Conservation (phyloP, 2,329 filamentous ascomycete genomes). For the Cadophora malorum region DNA sequence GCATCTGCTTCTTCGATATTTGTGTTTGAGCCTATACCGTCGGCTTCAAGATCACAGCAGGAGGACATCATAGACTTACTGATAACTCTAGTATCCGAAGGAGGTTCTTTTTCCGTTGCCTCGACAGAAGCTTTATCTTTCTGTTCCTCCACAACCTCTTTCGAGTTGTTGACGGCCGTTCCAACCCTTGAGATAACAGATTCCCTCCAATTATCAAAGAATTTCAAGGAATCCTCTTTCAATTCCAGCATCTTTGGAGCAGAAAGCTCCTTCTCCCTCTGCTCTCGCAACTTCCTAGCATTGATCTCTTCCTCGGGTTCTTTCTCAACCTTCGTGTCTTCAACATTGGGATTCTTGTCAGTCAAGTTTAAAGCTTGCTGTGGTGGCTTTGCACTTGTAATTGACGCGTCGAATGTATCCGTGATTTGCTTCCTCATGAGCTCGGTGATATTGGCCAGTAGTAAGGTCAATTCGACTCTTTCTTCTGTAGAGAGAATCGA, state of each 20-base stretch:
- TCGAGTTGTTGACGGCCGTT: constrained; percentile 66
- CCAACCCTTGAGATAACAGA: constrained; percentile 72
- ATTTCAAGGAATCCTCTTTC: constrained; percentile 70
- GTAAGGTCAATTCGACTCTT: constrained; percentile 54
- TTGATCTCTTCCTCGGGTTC: constrained; percentile 45
- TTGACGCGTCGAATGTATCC: constrained; percentile 55
- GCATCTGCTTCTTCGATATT: constrained; percentile 57
- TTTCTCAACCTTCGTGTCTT: constrained; percentile 41
- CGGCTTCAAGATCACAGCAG: not conserved
- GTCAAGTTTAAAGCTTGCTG: constrained; percentile 43
- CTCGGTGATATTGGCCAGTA: constrained; percentile 60
- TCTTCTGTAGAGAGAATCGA: constrained; percentile 43
- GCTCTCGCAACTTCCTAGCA: constrained; percentile 41
- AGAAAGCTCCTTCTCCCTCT: constrained; percentile 56
- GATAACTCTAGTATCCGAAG: constrained; percentile 39
- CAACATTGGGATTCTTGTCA: constrained; percentile 48
- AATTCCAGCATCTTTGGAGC: constrained; percentile 64
- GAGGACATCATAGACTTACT: constrained; percentile 35
- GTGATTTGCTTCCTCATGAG: constrained; percentile 60
- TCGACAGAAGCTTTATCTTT: constrained; percentile 41
- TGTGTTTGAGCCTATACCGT: constrained; percentile 44
- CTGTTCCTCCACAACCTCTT: constrained; percentile 48
- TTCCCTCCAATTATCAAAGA: constrained; percentile 83
- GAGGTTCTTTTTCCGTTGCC: constrained; percentile 35
- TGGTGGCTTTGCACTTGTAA: constrained; percentile 37